Conservation (phyloP, 176 grass and related monocot species). For the Rhipidocladum racemiflorum region DNA sequence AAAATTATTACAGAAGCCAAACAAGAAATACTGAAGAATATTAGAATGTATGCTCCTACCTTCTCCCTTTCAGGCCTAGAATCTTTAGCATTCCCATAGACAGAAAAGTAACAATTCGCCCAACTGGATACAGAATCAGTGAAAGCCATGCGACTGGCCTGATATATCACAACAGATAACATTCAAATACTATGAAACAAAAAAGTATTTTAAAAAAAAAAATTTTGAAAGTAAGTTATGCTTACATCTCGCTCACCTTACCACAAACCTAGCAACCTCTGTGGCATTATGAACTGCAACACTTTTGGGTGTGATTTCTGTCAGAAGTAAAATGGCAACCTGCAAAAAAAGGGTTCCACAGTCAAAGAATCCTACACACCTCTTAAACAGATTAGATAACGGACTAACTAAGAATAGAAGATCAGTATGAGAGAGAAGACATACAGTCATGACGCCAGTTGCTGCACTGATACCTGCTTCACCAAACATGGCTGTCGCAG, state of each 20-base stretch:
- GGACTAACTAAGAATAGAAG: conserved; percentile 11
- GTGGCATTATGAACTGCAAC: conserved; percentile 92
- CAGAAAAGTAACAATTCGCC: conserved; percentile 79
- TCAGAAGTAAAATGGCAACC: conserved; percentile 90
- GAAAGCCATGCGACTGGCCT: conserved; percentile 98
- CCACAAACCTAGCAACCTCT: conserved; percentile 91
- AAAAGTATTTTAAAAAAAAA: not conserved
- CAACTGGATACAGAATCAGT: conserved; percentile 88
- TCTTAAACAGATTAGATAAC: not conserved
- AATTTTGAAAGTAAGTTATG: not conserved
- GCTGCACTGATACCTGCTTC: conserved; percentile 92
- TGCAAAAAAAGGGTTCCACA: conserved; percentile 27
- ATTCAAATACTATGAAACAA: conserved; percentile 27
- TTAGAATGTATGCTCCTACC: conserved; percentile 40
- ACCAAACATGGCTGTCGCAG: conserved; percentile 93
- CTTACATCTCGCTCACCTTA: conserved; percentile 63
- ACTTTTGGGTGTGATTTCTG: conserved; percentile 98
- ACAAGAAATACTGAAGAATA: conserved; percentile 26
- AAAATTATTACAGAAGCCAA: conserved; percentile 8
- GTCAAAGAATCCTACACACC: conserved; percentile 2
- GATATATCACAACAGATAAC: conserved; percentile 54
- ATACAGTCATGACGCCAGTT: conserved; percentile 97
- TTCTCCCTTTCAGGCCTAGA: conserved; percentile 90
- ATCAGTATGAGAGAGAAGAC: conserved; percentile 15
- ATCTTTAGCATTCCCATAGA: conserved; percentile 98